Evolutionary conservation across 1,284 basidiomycete genomes (phyloP), one percentile per base, ranked within the genome.

Genomic region (Xanthoconium separans): DNA sequence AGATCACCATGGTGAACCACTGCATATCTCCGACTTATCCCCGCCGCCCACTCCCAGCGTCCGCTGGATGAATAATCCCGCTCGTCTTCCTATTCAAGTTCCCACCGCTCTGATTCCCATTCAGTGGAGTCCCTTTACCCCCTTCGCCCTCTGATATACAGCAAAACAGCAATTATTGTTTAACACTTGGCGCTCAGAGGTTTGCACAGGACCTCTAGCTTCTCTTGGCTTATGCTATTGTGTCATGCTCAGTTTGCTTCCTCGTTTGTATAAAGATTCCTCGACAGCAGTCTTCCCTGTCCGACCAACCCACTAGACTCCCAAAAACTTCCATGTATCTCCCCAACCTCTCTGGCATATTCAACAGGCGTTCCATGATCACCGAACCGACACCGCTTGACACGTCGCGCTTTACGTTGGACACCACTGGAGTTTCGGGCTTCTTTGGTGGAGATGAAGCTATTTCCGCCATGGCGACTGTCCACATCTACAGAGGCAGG

Each of bases 381-480:
- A 33, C 20, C 2, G 39, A 53, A 15, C 8, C 47, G 13, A 44
- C 39, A 1, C 62, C 62, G 8, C 48, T 65, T 6, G 40, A 61
- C 34, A 33, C 18, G 10, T 57, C 63, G 16, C n/a, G 8, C 4
- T 65, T 65, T 36, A 58, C 58, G 11, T 48, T 65, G 18, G 65
- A 65, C 53, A 58, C 59, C 2, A 58, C 61, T 29, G 65, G 63
- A 29, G 63, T 65, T 5, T 56, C 63, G 1, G 57, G 57, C 16
- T 57, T 58, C 24, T 58, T 58, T 39, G 58, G 57, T 24, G 57
- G 57, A 9, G 58, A 66, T 16, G 68, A 70, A 36, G 69, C 68
- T 2, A 58, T 70, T 16, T 61, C 68, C 16, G 65, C 68, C 12
- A 70, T 70, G 68, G 57, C 61, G 12, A 68, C 66, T 6, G 60